Evolutionary conservation across 139 green algal genomes (phyloP).

Genomic region (Coelastrella sp.): DNA sequence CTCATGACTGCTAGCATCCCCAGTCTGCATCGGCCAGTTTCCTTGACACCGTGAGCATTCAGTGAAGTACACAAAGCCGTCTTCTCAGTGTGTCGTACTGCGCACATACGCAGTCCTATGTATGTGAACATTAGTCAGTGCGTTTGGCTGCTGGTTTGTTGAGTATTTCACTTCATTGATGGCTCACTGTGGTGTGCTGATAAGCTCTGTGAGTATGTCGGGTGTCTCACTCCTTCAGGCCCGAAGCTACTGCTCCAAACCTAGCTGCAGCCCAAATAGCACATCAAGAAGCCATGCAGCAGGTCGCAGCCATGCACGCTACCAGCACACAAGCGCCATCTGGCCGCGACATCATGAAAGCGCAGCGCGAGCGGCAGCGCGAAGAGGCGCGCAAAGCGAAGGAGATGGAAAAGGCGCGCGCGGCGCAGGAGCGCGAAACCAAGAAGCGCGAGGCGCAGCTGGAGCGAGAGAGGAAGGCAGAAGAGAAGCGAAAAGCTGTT

Average conservation of each 20-base stretch:
- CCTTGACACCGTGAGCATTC: no score
- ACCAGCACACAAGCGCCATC: conserved; percentile 10
- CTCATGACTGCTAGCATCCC: not conserved
- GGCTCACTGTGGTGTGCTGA: no score
- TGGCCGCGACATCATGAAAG: conserved; percentile 46
- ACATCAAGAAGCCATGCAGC: conserved; percentile 34
- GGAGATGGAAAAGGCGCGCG: conserved; percentile 52
- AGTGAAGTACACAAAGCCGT: no score
- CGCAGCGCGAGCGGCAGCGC: conserved; percentile 1
- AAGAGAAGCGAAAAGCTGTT: conserved; percentile 64
- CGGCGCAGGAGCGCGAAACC: conserved; percentile 60
- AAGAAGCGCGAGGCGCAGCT: conserved; percentile 52
- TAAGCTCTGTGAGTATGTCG: no score
- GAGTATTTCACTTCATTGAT: no score
- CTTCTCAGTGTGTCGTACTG: no score
- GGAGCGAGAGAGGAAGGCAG: conserved; percentile 63
- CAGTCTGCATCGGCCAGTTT: no score
- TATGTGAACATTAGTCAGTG: no score
- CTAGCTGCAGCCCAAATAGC: not conserved
- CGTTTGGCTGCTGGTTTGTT: no score
- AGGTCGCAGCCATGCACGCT: conserved; percentile 35
- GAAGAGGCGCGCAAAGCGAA: conserved; percentile 58
- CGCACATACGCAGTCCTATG: no score
- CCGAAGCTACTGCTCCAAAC: not conserved
- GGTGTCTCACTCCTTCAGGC: not conserved